These are phyloP conservation scores for Westerdykella ornata DNA, from an alignment of 2,329 filamentous ascomycete genomes.

Conservation along the genomic window DNA sequence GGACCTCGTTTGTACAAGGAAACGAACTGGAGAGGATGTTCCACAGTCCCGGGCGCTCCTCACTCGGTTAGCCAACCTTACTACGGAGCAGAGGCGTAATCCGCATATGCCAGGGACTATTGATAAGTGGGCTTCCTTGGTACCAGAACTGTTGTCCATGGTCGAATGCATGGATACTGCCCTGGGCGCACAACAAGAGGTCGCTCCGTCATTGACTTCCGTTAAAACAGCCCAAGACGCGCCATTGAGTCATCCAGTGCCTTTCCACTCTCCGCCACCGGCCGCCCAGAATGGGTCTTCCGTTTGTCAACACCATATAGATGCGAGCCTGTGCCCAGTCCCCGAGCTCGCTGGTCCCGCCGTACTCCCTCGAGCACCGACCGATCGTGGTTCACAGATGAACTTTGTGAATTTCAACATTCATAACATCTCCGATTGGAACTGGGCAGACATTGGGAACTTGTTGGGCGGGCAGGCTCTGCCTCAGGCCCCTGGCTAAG, in stretches of 20 bases:
- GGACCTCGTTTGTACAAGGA: slow-evolving; percentile 30
- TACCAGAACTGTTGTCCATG: slow-evolving; percentile 35
- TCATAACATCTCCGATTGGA: slow-evolving; percentile 33
- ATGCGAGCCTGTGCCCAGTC: slow-evolving; percentile 19
- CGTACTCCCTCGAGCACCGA: slow-evolving; percentile 15
- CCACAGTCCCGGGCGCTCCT: slow-evolving; percentile 29
- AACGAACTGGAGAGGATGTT: slow-evolving; percentile 14
- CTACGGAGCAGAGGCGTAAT: slow-evolving; percentile 27
- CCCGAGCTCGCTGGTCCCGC: slow-evolving; percentile 10
- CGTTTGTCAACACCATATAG: slow-evolving; percentile 24
- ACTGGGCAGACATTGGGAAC: slow-evolving; percentile 29
- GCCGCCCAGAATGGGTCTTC: slow-evolving; percentile 24
- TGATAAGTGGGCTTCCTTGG: slow-evolving; percentile 32
- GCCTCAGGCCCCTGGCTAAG: not conserved
- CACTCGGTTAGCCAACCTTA: slow-evolving; percentile 31
- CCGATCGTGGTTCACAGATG: slow-evolving; percentile 27
- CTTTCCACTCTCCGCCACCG: slow-evolving; percentile 20
- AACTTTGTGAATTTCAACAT: slow-evolving; percentile 35
- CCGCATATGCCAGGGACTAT: slow-evolving; percentile 36
- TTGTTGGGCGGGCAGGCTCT: slow-evolving; percentile 18
- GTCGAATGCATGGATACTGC: slow-evolving; percentile 18
- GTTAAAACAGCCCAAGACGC: slow-evolving; percentile 6
- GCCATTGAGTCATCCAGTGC: slow-evolving; percentile 6
- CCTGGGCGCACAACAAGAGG: not conserved
- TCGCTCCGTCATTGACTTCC: not conserved